These are phyloP conservation scores for Ganoderma leucocontextum DNA, from an alignment of 1,284 basidiomycete genomes.

Conservation along the genomic window DNA sequence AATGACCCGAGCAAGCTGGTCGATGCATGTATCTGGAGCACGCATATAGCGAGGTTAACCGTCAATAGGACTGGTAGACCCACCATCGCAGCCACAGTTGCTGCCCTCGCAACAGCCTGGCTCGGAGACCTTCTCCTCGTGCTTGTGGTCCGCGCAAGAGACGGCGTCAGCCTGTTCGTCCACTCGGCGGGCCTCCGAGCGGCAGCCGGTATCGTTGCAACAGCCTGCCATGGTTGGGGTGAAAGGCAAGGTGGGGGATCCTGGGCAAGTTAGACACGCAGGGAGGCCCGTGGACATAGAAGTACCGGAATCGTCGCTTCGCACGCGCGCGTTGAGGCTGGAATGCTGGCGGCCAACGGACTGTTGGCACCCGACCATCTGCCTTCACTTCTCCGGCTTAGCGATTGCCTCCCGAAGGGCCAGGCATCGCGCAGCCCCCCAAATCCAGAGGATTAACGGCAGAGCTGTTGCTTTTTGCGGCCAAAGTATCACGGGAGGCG, in stretches of 20 bases:
- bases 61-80: slow-evolving; percentile 1
- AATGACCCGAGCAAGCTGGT: slow-evolving; percentile 40
- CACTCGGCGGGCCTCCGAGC: slow-evolving; percentile 18
- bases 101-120: slow-evolving; percentile 26
- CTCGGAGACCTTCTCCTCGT: not conserved
- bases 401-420: not conserved
- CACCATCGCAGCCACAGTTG: slow-evolving; percentile 32
- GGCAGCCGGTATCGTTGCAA: slow-evolving; percentile 21
- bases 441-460: not conserved
- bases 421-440: not conserved
- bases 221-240: slow-evolving; percentile 25
- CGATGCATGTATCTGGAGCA: slow-evolving; percentile 38
- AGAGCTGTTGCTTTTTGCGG: not conserved
- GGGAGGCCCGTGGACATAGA: not conserved
- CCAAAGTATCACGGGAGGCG: not conserved
- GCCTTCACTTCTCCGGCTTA: too few relatives aligned
- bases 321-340: not conserved
- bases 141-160: not conserved
- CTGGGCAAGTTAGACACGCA: not conserved
- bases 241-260: slow-evolving; percentile 1
- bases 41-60: not conserved
- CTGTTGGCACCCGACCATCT: not conserved
- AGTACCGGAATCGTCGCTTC: not conserved
- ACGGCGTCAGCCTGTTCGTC: slow-evolving; percentile 6
- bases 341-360: not conserved